Base-by-base conservation (phyloP, 2,329 filamentous ascomycete genomes). In the Dryadomyces quercivorus region DNA sequence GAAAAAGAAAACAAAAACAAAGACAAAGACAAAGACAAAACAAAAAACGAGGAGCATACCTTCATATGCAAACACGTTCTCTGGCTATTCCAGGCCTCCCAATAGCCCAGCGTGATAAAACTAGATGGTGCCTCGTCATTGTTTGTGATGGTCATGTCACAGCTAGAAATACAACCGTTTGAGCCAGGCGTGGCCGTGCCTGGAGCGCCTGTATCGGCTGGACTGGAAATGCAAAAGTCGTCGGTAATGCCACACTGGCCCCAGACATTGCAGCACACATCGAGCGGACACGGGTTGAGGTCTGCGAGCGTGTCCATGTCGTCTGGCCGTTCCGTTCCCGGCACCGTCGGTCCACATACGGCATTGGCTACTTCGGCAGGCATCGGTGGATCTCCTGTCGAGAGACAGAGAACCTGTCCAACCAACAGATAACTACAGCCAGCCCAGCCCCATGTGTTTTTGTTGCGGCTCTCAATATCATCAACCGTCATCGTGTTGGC, bases 231-330 rank as follows among this genome's bases (percentile, higher is more conserved):
- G 61, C 74, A 77, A 59, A 74, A 75, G 18, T 72, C 72, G 2
- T 59, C 57, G 0, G 70, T 72, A 1, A 66, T 66, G 6, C 74
- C 74, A 31, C 75, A 77, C 49, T 71, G 66, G 0, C 74, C 75
- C 64, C 70, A 72, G 43, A 65, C 61, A 55, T 70, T 60, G 58
- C 65, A 65, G 58, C 63, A 66, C 13, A 60, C 59, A 7, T 65
- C 64, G 2, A 66, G 55, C 2, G 61, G 63, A 36, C 66, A 67
- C 0, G 61, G 63, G 47, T 65, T 67, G 13, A 67, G 52, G 8
- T 56, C 38, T 34, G 56, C 57, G 34, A 36, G 34, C 34, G 34
- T 36, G 34, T 12, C 12, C 34, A 36, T 36, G 34, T 36, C 34
- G 34, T 36, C 34, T 6, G 34, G 34, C 6, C 34, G 34, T 12